phyloP scores from a whole-genome alignment of 1,139 yeast genomes.

The Pichia sp. region DNA sequence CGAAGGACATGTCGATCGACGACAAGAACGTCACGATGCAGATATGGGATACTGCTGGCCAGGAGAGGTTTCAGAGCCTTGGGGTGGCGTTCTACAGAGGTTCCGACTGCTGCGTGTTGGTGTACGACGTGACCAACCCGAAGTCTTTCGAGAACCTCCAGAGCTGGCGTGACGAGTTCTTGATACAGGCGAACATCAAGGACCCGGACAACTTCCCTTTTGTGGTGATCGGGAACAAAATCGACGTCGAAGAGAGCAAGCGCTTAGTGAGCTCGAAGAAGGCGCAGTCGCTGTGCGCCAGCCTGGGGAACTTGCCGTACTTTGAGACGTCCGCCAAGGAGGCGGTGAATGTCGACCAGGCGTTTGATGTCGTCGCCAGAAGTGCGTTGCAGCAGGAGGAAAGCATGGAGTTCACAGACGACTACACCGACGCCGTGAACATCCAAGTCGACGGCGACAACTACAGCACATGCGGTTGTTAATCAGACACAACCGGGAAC shows the following conservation, averaged over 20 bases:
- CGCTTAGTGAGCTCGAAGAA: slow-evolving; percentile 78
- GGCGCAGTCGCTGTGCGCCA: slow-evolving; percentile 80
- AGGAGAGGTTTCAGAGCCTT: slow-evolving; percentile 91
- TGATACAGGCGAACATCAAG: slow-evolving; percentile 86
- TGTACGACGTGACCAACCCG: slow-evolving; percentile 90
- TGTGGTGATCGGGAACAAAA: slow-evolving; percentile 89
- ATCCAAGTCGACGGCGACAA: slow-evolving; percentile 84
- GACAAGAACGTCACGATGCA: slow-evolving; percentile 79
- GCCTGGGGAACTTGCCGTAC: slow-evolving; percentile 85
- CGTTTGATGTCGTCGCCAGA: slow-evolving; percentile 93
- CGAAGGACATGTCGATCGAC: slow-evolving; percentile 84
- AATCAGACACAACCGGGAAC: neutral
- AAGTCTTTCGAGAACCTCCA: slow-evolving; percentile 87
- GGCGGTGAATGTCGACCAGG: slow-evolving; percentile 89
- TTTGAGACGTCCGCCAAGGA: slow-evolving; percentile 95
- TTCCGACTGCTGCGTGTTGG: slow-evolving; percentile 96
- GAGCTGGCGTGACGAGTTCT: slow-evolving; percentile 92
- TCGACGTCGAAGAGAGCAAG: slow-evolving; percentile 89
- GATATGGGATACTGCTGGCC: slow-evolving; percentile 99
- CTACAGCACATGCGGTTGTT: slow-evolving; percentile 70
- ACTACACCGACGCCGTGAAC: slow-evolving; percentile 92
- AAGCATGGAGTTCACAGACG: slow-evolving; percentile 75
- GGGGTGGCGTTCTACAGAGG: slow-evolving; percentile 98
- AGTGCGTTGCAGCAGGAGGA: slow-evolving; percentile 92
- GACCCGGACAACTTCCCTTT: slow-evolving; percentile 96